Evolutionary conservation across 2,329 filamentous ascomycete species (phyloP).

Genomic region (Talaromyces pinophilus): DNA sequence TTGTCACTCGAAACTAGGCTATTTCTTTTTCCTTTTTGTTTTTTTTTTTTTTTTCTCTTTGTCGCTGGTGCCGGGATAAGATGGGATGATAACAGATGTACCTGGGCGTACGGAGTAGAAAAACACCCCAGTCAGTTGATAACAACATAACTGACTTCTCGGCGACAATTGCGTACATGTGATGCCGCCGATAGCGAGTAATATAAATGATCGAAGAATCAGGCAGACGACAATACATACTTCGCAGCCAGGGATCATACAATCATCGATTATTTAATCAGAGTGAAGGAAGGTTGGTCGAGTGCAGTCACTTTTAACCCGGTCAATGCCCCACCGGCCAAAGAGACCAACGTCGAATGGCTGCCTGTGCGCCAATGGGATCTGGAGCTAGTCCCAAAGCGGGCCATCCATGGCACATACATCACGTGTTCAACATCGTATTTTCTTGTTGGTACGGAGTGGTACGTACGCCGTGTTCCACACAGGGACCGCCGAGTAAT

Average conservation of each 20-base stretch:
- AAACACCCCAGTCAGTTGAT: not conserved
- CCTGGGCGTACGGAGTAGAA: not conserved
- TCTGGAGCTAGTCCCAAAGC: not conserved
- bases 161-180: not conserved
- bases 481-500: not conserved
- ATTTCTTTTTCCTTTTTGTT: not conserved
- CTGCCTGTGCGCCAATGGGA: not conserved
- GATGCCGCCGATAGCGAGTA: not conserved
- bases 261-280: conserved; percentile 5
- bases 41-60: not conserved
- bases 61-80: not conserved
- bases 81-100: not conserved
- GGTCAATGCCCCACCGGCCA: not conserved
- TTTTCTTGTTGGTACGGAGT: not conserved
- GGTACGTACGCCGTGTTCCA: not conserved
- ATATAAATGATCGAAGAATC: not conserved
- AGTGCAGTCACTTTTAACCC: conserved; percentile 19
- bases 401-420: not conserved
- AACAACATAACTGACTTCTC: not conserved
- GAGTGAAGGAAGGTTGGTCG: not conserved
- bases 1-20: too few species aligned
- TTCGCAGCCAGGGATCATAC: not conserved
- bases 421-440: conserved; percentile 7
- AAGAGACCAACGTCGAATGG: not conserved
- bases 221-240: not conserved